These are phyloP conservation scores for Gracilaria caudata DNA, from an alignment of 23 red algal genomes.

Conservation along the genomic window DNA sequence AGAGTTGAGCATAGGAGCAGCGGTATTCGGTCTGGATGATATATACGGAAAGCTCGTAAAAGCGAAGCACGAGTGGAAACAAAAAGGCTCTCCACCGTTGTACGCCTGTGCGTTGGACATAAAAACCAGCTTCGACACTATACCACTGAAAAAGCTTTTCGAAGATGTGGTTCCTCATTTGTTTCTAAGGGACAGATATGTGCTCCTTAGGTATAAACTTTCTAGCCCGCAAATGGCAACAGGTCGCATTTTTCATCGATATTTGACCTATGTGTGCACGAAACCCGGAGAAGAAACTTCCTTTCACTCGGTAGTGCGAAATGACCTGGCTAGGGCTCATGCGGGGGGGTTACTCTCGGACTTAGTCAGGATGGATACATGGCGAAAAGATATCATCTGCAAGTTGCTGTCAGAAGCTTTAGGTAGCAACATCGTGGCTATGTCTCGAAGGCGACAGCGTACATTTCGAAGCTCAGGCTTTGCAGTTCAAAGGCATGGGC, in stretches of 20 bases:
- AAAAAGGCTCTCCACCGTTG: conserved; percentile 21
- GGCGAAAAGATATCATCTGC: conserved; percentile 15
- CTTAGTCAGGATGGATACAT: conserved; percentile 12
- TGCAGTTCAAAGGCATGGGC: conserved; percentile 57
- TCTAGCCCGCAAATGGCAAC: neutral
- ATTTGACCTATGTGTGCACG: conserved; percentile 32
- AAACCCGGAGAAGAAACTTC: conserved; percentile 64
- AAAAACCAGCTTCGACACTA: conserved; percentile 65
- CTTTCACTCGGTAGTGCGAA: conserved; percentile 30
- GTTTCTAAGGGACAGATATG: conserved; percentile 38
- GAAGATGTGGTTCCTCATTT: conserved; percentile 56
- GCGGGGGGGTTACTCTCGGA: conserved; percentile 52
- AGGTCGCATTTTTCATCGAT: conserved; percentile 14
- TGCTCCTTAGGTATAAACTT: conserved; percentile 25
- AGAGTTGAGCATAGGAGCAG: conserved; percentile 23
- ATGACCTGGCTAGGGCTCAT: conserved; percentile 26
- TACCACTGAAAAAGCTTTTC: conserved; percentile 46
- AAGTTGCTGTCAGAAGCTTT: conserved; percentile 28
- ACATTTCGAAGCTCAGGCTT: conserved; percentile 30
- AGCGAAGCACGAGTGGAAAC: conserved; percentile 10
- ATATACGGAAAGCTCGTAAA: conserved; percentile 35
- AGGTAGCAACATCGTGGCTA: conserved; percentile 32
- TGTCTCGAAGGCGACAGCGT: conserved; percentile 20
- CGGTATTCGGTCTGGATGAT: conserved; percentile 57
- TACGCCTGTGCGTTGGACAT: conserved; percentile 47